phyloP scores from a whole-genome alignment of 371 early-diverging fungal species.

The Mucor velutinosus region DNA sequence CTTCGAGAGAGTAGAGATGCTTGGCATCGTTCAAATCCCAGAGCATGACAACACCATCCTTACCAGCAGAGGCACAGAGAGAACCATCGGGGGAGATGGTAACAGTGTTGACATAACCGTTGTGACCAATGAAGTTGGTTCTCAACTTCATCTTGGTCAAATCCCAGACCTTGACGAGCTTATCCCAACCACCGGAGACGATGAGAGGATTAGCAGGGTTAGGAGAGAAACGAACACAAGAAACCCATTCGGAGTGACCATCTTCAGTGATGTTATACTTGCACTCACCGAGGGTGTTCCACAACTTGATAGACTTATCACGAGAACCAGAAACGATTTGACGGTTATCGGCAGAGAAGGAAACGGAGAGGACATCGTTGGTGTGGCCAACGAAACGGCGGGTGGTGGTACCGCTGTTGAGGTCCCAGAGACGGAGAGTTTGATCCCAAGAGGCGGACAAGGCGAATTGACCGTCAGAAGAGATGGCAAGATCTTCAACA shows the following conservation, averaged over 20 bases:
- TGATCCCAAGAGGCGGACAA: constrained; percentile 98
- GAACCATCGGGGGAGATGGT: constrained; percentile 99
- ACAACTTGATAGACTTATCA: constrained; percentile 98
- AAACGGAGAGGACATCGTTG: constrained; percentile 95
- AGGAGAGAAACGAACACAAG: constrained; percentile 98
- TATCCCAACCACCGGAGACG: constrained; percentile 99
- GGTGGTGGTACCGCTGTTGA: constrained; percentile 92
- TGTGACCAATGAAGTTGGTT: constrained; percentile 99
- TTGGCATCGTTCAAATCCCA: constrained; percentile 99
- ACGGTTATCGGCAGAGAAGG: constrained; percentile 99
- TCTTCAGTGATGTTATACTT: constrained; percentile 94
- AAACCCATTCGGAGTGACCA: constrained; percentile 98
- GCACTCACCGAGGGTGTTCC: constrained; percentile 99
- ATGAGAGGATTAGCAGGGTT: constrained; percentile 97
- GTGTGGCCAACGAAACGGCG: constrained; percentile 97
- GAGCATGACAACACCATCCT: constrained; percentile 98
- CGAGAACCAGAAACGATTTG: constrained; percentile 98
- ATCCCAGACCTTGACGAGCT: constrained; percentile 99
- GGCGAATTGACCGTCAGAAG: constrained; percentile 97
- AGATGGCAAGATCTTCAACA: constrained; percentile 95
- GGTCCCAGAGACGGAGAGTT: constrained; percentile 98
- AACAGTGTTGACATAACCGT: constrained; percentile 96
- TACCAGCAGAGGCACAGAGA: constrained; percentile 99
- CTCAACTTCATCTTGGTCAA: constrained; percentile 96
- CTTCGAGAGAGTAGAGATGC: constrained; percentile 98